Percentiles rank a stretch among this genome's conserved stretches.
phyloP scores from a whole-genome alignment of 768 basidiomycete genomes.

The Udeniomyces megalosporus region DNA sequence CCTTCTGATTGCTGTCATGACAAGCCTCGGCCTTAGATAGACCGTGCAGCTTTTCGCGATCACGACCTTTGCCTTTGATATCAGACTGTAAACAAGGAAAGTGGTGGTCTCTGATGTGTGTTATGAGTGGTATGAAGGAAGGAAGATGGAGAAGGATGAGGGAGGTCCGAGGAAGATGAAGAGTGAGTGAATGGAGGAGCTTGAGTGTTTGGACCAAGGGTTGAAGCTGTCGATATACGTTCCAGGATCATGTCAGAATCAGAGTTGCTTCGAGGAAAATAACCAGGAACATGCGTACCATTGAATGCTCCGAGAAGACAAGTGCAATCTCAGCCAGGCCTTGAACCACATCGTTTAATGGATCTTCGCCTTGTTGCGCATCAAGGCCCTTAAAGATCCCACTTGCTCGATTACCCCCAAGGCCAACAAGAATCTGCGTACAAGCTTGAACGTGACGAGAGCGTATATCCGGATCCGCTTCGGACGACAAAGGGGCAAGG shows the following conservation, averaged over 20 bases:
- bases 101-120: not conserved
- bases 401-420: not conserved
- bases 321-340: not conserved
- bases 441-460: not conserved
- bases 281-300: not conserved
- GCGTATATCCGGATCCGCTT: not conserved
- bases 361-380: not conserved
- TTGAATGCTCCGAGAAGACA: not conserved
- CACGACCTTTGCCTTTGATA: not conserved
- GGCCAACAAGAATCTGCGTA: not conserved
- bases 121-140: not conserved
- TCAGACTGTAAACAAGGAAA: not conserved
- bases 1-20: not conserved
- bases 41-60: not conserved
- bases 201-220: not conserved
- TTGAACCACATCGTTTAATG: not conserved
- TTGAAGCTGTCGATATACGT: not conserved
- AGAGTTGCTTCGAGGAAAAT: not conserved
- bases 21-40: not conserved
- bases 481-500: not conserved
- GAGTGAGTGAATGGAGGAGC: not conserved
- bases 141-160: constrained; percentile 3
- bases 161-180: constrained; percentile 8
- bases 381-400: not conserved
- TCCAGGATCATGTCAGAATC: not conserved